Percentiles rank a stretch among this genome's conserved stretches.
These are phyloP conservation scores for Calocybe cyanea DNA, from an alignment of 768 basidiomycete genomes.

Conservation along the genomic window DNA sequence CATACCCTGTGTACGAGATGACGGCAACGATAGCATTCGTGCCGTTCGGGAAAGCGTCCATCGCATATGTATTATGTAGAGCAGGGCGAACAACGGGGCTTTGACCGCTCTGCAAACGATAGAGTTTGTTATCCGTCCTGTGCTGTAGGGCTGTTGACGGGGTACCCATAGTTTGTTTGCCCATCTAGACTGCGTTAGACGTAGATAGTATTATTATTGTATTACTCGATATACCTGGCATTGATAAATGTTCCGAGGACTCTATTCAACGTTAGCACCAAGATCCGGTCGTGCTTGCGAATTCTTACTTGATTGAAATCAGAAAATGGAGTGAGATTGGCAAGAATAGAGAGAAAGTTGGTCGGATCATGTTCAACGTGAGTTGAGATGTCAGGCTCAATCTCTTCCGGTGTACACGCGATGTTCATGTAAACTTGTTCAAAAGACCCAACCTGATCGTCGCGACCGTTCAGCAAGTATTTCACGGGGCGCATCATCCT, in stretches of 20 bases:
- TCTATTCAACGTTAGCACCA: conserved; percentile 37
- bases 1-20: conserved; percentile 99
- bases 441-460: conserved; percentile 92
- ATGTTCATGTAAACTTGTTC: conserved; percentile 99
- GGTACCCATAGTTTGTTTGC: conserved; percentile 99
- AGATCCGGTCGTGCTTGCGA: conserved; percentile 17
- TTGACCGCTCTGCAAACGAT: conserved; percentile 92
- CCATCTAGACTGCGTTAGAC: conserved; percentile 62
- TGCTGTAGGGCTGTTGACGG: conserved; percentile 89
- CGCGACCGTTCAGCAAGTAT: conserved; percentile 77
- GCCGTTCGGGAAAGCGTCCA: conserved; percentile 98
- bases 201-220: background rate
- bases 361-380: conserved; percentile 95
- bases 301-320: conserved; percentile 92
- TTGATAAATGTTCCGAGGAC: conserved; percentile 89
- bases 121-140: conserved; percentile 97
- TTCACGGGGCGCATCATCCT: conserved; percentile 99
- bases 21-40: conserved; percentile 99
- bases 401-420: conserved; percentile 85
- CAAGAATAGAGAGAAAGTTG: conserved; percentile 93
- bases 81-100: conserved; percentile 91
- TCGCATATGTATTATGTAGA: conserved; percentile 91
- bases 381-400: conserved; percentile 69
- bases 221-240: conserved; percentile 60
- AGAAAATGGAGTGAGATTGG: conserved; percentile 97